Conservation (phyloP, 228 moss, liverwort and hornwort genomes). For the Sphagnum fallax region DNA sequence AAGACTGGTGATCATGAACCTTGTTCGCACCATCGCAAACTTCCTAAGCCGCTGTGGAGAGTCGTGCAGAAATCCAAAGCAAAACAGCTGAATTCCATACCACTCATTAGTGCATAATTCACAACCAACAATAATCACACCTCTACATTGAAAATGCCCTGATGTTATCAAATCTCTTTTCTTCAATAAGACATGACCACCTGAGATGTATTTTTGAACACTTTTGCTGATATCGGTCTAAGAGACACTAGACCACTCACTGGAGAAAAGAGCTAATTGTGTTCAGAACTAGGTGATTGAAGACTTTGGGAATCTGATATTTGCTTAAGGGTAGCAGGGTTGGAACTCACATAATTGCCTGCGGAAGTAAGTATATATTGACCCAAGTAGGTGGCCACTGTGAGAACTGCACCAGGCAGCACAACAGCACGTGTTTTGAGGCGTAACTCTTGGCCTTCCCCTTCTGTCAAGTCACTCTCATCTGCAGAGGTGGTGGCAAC, state of each 20-base stretch:
- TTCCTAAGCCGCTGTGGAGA: constrained; percentile 67
- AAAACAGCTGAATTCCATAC: constrained; percentile 48
- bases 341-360: constrained; percentile 64
- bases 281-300: too few relatives aligned
- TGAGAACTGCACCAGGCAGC: constrained; percentile 68
- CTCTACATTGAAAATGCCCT: neutral
- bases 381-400: constrained; percentile 77
- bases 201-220: too few relatives aligned
- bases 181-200: too few relatives aligned
- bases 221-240: too few relatives aligned
- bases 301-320: too few relatives aligned
- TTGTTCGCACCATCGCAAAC: constrained; percentile 69
- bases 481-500: constrained; percentile 4
- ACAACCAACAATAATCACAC: neutral
- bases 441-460: constrained; percentile 65
- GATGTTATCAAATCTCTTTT: too few relatives aligned
- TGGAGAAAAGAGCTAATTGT: too few relatives aligned
- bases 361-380: constrained; percentile 87
- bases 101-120: neutral
- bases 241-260: too few relatives aligned
- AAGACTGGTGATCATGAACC: constrained; percentile 85
- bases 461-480: constrained; percentile 52
- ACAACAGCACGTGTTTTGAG: constrained; percentile 38
- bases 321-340: too few relatives aligned
- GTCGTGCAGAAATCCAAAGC: constrained; percentile 61